Evolutionary conservation across 2,329 filamentous ascomycete species (phyloP), one percentile per base, ranked within the genome.

Genomic region (Sclerotinia spermophila): DNA sequence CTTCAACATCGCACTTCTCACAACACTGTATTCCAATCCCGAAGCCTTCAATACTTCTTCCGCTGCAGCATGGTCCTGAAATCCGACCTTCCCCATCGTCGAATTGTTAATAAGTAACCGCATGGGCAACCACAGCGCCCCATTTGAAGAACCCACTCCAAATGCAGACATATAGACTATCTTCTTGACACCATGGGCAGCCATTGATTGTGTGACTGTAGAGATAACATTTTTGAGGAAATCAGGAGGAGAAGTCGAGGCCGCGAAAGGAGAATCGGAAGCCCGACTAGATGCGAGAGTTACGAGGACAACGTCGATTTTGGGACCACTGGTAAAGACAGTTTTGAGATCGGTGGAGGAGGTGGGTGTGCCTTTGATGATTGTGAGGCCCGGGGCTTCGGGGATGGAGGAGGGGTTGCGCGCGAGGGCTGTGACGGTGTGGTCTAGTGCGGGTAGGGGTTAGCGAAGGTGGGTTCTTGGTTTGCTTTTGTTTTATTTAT

Each of bases 111-210:
- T 82, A n/a, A 86, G 71, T 45, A 81, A 69, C 24, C 81, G 80
- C 73, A 86, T 74, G 1, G 82, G 77, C 45, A 79, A 81, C 58
- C 81, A 77, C 71, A 86, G 75, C 65, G 82, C 81, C 0, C 71
- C 38, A 76, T 80, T 83, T 6, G 85, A 86, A 42, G 80, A 77
- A 0, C 82, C 84, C 1, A 83, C 81, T 17, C 86, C 86, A 72
- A 84, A 82, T 1, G 84, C 82, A 19, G 83, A 85, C 77, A 87
- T 82, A 62, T 85, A 79, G 38, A 87, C 80, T 2, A 86, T 74
- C 67, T 84, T 86, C 11, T 40, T 51, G 15, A 75, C 71, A 0
- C 76, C 76, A 62, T 79, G 78, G 27, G 79, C 76, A 66, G 81
- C 78, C 80, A 83, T 83, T 5, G 76, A 78, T 0, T 77, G 78